Evolutionary conservation across 805 yeast species (phyloP), one percentile per base, ranked within the genome.

Genomic region (Yamadazyma paraphyllophila): DNA sequence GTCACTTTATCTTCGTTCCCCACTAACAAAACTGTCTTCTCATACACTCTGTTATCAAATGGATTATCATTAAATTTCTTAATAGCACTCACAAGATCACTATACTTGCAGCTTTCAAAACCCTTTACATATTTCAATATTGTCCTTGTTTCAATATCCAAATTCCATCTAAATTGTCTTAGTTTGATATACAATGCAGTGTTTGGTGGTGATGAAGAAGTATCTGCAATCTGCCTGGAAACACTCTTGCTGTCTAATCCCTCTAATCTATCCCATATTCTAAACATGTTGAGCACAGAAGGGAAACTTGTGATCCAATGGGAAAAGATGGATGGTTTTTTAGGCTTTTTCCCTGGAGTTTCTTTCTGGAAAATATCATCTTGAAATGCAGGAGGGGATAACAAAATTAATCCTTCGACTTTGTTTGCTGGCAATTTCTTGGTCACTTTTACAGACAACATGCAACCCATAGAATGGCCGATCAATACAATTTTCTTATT

Each of bases 391-490:
- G 87, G 85, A 2, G 83, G 81, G 1, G 82, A 66, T 39, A 81
- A 54, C 24, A 81, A 60, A 4, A 76, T 62, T 35, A 78, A 48
- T 0, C 81, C 73, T 51, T 77, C 82, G 0, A 78, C 76, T 37
- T 60, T 69, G 17, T 56, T 53, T 11, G 47, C 40, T 0, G 72
- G 71, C 6, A 78, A 59, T 45, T 53, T 56, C 29, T 60, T 56
- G 3, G 70, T 74, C 20, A 79, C 61, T 48, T 77, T 78, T 8
- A 77, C 62, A 2, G 77, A 63, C 25, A 85, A 58, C 47, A 74
- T 78, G 6, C 87, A 74, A 4, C 92, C 95, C 82, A 83, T 81
- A 2, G 91, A 84, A 64, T 85, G 94, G 13, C 89, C 91, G 5
- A 84, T 61, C 20, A 84, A 54, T 2, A 80, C 66, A 14, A 77